A percentile compares a stretch with the other conserved stretches of the same genome.
phyloP scores from a whole-genome alignment of 2,329 filamentous ascomycete genomes.

The Arthrobotrys pseudoclavata region DNA sequence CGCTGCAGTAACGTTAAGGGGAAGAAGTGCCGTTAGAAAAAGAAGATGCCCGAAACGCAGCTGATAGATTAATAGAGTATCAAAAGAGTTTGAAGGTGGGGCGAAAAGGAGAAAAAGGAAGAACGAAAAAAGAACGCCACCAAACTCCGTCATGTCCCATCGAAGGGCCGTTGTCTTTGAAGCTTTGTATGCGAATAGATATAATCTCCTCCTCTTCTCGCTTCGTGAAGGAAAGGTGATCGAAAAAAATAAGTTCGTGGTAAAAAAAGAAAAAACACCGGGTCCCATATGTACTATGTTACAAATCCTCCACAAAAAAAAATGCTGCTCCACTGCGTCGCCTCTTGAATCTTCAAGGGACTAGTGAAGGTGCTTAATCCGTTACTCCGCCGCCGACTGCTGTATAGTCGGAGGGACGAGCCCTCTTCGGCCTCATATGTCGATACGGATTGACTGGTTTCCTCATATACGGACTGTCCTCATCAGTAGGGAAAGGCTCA shows the following conservation, averaged over 20 bases:
- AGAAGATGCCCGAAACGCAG: slow-evolving; percentile 7
- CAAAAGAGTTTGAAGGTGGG: slow-evolving; percentile 1
- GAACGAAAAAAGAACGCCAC: slow-evolving; percentile 21
- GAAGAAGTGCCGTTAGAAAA: slow-evolving; percentile 6
- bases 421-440: slow-evolving; percentile 82
- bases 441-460: slow-evolving; percentile 96
- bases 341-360: background rate
- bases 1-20: slow-evolving; percentile 11
- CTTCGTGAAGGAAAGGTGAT: slow-evolving; percentile 25
- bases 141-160: slow-evolving; percentile 31
- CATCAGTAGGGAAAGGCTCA: slow-evolving; percentile 73
- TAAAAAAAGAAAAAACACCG: slow-evolving; percentile 33
- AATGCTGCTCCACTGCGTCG: background rate
- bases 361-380: slow-evolving; percentile 27
- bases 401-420: slow-evolving; percentile 83
- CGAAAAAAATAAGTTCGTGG: slow-evolving; percentile 31
- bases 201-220: slow-evolving; percentile 23
- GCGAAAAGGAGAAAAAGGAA: slow-evolving; percentile 6
- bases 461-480: slow-evolving; percentile 93
- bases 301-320: slow-evolving; percentile 31
- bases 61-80: slow-evolving; percentile 14
- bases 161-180: slow-evolving; percentile 2
- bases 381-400: slow-evolving; percentile 61
- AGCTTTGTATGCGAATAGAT: slow-evolving; percentile 31
- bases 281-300: slow-evolving; percentile 47